Conservation (phyloP, 2,329 filamentous ascomycete genomes). For the Aureobasidium vineae region DNA sequence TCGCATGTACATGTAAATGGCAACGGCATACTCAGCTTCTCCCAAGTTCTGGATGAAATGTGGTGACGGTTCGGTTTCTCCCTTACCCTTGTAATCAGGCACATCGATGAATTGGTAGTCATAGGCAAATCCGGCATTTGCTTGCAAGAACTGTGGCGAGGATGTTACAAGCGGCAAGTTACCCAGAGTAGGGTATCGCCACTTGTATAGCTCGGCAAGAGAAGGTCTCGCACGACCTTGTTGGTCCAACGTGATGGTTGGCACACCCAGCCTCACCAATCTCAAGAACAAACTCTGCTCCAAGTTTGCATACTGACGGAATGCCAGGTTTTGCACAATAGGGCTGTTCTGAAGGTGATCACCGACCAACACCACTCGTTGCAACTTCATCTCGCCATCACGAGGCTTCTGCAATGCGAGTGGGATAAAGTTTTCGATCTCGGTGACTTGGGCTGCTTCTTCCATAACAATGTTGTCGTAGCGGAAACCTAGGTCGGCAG, state of each 20-base stretch:
- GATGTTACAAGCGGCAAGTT: slow-evolving; percentile 73
- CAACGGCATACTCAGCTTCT: slow-evolving; percentile 95
- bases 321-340: slow-evolving; percentile 89
- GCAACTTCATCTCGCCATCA: slow-evolving; percentile 69
- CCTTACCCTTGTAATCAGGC: slow-evolving; percentile 83
- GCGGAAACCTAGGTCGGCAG: slow-evolving; percentile 86
- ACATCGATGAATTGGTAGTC: slow-evolving; percentile 98
- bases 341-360: slow-evolving; percentile 98
- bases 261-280: slow-evolving; percentile 87
- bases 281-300: slow-evolving; percentile 94
- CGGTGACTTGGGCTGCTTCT: slow-evolving; percentile 96
- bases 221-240: slow-evolving; percentile 87
- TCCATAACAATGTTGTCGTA: slow-evolving; percentile 99
- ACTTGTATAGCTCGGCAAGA: slow-evolving; percentile 86
- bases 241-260: slow-evolving; percentile 82
- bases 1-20: slow-evolving; percentile 96
- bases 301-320: slow-evolving; percentile 91
- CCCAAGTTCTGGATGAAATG: slow-evolving; percentile 97
- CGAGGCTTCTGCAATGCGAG: slow-evolving; percentile 83
- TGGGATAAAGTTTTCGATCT: slow-evolving; percentile 95
- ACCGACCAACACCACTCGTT: slow-evolving; percentile 87
- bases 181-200: slow-evolving; percentile 80
- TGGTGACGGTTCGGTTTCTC: slow-evolving; percentile 84
- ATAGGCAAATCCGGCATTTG: slow-evolving; percentile 88
- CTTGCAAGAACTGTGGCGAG: slow-evolving; percentile 68